Conservation (phyloP, 2,329 filamentous ascomycete genomes). For the Sphaerulina vaccinii region DNA sequence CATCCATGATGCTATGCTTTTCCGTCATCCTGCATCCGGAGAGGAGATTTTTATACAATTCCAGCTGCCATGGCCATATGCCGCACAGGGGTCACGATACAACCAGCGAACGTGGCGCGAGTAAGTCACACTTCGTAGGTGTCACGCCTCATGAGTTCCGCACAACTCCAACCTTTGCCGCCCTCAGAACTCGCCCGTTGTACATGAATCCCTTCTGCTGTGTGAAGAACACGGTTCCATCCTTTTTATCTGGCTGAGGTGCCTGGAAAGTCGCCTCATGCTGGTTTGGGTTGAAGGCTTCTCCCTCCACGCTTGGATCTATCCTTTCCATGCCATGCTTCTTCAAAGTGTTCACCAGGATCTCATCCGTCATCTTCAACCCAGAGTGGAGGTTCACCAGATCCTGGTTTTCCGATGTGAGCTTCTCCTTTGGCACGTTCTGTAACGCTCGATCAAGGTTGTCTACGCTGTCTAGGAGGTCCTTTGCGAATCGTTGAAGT, state of each 20-base stretch:
- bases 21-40: not conserved
- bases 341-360: conserved; percentile 82
- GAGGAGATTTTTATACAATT: not conserved
- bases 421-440: conserved; percentile 73
- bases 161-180: conserved; percentile 93
- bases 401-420: conserved; percentile 66
- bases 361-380: conserved; percentile 89
- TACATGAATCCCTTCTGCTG: conserved; percentile 96
- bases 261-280: conserved; percentile 97
- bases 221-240: conserved; percentile 85
- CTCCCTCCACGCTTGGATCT: conserved; percentile 66
- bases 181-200: conserved; percentile 84
- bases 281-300: conserved; percentile 93
- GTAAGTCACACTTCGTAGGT: not conserved
- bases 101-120: no score
- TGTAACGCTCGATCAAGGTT: conserved; percentile 91
- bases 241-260: conserved; percentile 80
- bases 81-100: no score
- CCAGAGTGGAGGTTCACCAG: conserved; percentile 80
- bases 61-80: not conserved
- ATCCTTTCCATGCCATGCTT: conserved; percentile 94
- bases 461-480: conserved; percentile 92
- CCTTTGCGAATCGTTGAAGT: conserved; percentile 89
- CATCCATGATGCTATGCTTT: not conserved
- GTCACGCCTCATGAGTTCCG: conserved; percentile 63